phyloP scores from a whole-genome alignment of 1,139 yeast species.

The Hansenula sp. region DNA sequence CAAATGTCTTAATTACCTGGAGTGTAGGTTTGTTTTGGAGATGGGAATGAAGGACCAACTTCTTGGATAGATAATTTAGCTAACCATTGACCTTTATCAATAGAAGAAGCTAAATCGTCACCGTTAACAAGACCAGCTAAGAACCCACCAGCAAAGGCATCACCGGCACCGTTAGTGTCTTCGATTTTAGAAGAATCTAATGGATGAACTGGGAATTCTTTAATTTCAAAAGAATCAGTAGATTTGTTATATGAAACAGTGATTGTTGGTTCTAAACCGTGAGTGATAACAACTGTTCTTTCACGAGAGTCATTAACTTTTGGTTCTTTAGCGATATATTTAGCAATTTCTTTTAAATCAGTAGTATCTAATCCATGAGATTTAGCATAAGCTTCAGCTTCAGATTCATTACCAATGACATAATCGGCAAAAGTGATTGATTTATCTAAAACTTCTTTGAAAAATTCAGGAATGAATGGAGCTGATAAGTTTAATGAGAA shows the following conservation, averaged over 20 bases:
- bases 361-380: conserved; percentile 61
- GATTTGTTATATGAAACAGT: conserved; percentile 53
- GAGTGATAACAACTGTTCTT: conserved; percentile 89
- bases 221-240: conserved; percentile 41
- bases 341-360: conserved; percentile 76
- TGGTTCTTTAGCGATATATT: conserved; percentile 73
- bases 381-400: conserved; percentile 93
- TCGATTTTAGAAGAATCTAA: conserved; percentile 63
- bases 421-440: conserved; percentile 85
- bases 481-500: conserved; percentile 89
- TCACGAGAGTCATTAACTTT: conserved; percentile 66
- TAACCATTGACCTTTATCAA: conserved; percentile 95
- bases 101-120: conserved; percentile 53
- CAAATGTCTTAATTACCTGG: neutral
- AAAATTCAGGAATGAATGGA: conserved; percentile 93
- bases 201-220: conserved; percentile 64
- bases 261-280: conserved; percentile 87
- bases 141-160: conserved; percentile 98
- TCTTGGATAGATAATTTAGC: conserved; percentile 90
- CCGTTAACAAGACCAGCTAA: conserved; percentile 83
- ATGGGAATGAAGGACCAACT: conserved; percentile 92
- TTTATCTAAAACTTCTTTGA: conserved; percentile 84
- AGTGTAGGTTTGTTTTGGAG: conserved; percentile 51
- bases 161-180: conserved; percentile 99
- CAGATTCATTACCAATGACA: conserved; percentile 94